A percentile compares a stretch with the other conserved stretches of the same genome.
Evolutionary conservation across 176 grass and related monocot species (phyloP).

Genomic region (Zea mays): Zm-B73-REFERENCE-NAM-5.0 NC_050096.1:68694001-68694500

Average conservation of each 20-base stretch:
- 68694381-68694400: no score
- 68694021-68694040: conserved; percentile 52
- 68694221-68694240: neutral
- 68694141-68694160: conserved; percentile 49
- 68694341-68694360: no score
- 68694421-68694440: no score
- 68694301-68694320: no score
- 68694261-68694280: no score
- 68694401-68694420: no score
- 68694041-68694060: conserved; percentile 53
- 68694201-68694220: neutral
- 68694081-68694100: conserved; percentile 48
- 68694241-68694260: neutral
- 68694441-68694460: no score
- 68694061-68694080: conserved; percentile 44
- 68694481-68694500: no score
- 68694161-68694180: conserved; percentile 43
- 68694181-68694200: conserved; percentile 56
- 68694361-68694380: no score
- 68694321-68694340: no score
- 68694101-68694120: conserved; percentile 57
- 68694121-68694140: conserved; percentile 33
- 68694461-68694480: no score
- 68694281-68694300: no score
- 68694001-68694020: conserved; percentile 36